Evolutionary conservation across 2,329 filamentous ascomycete genomes (phyloP).

Genomic region (Aureobasidium zeae): DNA sequence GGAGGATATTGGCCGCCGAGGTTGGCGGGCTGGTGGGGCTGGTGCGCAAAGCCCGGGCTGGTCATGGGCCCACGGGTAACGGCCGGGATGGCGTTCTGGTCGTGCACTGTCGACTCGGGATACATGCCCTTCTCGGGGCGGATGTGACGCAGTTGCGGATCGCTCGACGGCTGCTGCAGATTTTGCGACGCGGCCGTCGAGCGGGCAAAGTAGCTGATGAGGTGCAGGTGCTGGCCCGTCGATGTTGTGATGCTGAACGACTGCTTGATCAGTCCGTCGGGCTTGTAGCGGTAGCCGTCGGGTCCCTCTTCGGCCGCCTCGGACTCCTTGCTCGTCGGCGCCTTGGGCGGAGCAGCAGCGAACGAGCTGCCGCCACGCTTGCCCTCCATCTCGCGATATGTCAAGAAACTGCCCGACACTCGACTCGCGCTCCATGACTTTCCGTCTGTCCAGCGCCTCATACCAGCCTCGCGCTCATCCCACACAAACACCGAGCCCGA

Average conservation of each 20-base stretch:
- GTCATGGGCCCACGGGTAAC: slow-evolving; percentile 66
- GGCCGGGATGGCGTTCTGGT: slow-evolving; percentile 69
- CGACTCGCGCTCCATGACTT: slow-evolving; percentile 98
- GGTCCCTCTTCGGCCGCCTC: slow-evolving; percentile 69
- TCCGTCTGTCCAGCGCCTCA: slow-evolving; percentile 96
- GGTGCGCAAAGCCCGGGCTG: slow-evolving; percentile 46
- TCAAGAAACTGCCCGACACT: slow-evolving; percentile 93
- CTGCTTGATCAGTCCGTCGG: slow-evolving; percentile 97
- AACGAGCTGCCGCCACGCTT: slow-evolving; percentile 75
- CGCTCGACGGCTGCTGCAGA: slow-evolving; percentile 71
- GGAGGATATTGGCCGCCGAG: slow-evolving; percentile 40
- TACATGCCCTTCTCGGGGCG: slow-evolving; percentile 90
- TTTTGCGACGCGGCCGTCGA: slow-evolving; percentile 63
- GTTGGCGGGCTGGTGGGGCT: slow-evolving; percentile 43
- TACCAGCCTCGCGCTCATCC: slow-evolving; percentile 96
- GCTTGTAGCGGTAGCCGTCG: slow-evolving; percentile 90
- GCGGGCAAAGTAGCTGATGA: slow-evolving; percentile 93
- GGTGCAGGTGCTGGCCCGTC: slow-evolving; percentile 79
- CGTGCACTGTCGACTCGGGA: slow-evolving; percentile 87
- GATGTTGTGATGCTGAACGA: slow-evolving; percentile 98
- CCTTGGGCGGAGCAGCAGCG: slow-evolving; percentile 38
- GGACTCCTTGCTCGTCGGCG: slow-evolving; percentile 35
- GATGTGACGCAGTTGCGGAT: slow-evolving; percentile 71
- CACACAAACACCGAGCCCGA: slow-evolving; percentile 99
- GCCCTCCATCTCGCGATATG: slow-evolving; percentile 97